phyloP scores from a whole-genome alignment of 108 stramenopile species.

The Seminavis robusta region DNA sequence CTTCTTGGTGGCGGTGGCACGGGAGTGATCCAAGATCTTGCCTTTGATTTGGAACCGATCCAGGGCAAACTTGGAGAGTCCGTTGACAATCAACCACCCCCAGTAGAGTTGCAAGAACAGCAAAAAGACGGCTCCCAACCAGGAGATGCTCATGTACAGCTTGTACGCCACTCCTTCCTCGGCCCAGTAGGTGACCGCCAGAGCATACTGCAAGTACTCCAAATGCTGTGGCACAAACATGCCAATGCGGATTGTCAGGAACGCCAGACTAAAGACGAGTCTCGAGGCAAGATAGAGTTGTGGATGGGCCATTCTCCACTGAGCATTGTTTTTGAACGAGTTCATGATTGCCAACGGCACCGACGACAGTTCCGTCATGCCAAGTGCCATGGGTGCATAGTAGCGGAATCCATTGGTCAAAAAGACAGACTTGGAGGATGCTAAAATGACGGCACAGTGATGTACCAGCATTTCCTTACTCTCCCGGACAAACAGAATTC shows the following conservation, averaged over 20 bases:
- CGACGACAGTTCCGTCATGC: conserved; percentile 54
- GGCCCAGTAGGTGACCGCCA: neutral
- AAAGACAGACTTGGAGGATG: conserved; percentile 31
- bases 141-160: conserved; percentile 10
- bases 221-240: conserved; percentile 7
- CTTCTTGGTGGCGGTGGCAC: too few species aligned
- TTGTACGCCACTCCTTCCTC: neutral
- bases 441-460: conserved; percentile 61
- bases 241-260: conserved; percentile 26
- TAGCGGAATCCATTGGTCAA: conserved; percentile 58
- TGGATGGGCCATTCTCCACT: conserved; percentile 34
- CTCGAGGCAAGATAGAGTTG: conserved; percentile 10
- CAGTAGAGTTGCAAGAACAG: conserved; percentile 30
- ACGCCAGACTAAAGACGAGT: conserved; percentile 21
- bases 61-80: conserved; percentile 12
- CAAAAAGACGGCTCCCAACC: conserved; percentile 16
- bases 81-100: conserved; percentile 23
- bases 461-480: conserved; percentile 59
- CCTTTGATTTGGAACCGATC: too few species aligned
- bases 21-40: too few species aligned
- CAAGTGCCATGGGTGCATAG: conserved; percentile 54
- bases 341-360: conserved; percentile 69
- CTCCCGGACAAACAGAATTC: conserved; percentile 48
- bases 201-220: conserved; percentile 4
- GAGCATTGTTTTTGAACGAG: conserved; percentile 55